phyloP scores from a whole-genome alignment of 108 stramenopile species.

The Fistulifera pelliculosa region DNA sequence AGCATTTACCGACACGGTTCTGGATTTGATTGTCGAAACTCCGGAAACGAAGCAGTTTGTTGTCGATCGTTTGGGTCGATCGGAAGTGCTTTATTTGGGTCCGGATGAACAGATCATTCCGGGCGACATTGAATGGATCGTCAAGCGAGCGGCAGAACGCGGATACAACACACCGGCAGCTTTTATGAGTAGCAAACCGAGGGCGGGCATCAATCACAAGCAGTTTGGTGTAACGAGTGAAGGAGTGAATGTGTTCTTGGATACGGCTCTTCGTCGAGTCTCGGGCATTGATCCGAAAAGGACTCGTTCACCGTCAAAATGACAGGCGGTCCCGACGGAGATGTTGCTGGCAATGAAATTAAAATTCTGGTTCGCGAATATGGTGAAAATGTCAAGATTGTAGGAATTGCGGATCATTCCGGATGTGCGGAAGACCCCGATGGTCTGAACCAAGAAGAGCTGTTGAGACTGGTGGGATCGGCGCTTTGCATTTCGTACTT shows the following conservation, averaged over 20 bases:
- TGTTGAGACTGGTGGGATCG: conserved; percentile 78
- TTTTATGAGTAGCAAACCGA: conserved; percentile 96
- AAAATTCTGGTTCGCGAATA: conserved; percentile 94
- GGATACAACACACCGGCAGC: conserved; percentile 90
- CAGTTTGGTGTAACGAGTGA: conserved; percentile 95
- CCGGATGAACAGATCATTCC: conserved; percentile 98
- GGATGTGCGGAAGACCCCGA: conserved; percentile 95
- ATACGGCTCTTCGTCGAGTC: conserved; percentile 79
- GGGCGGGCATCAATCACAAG: conserved; percentile 96
- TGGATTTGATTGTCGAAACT: conserved; percentile 90
- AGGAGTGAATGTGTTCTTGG: conserved; percentile 91
- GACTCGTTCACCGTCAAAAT: conserved; percentile 90
- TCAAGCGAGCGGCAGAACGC: conserved; percentile 79
- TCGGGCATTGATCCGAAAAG: conserved; percentile 79
- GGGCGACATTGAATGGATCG: conserved; percentile 96
- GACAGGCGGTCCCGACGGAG: conserved; percentile 97
- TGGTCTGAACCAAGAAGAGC: conserved; percentile 84
- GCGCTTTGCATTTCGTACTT: conserved; percentile 76
- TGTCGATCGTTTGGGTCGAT: conserved; percentile 85
- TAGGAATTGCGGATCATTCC: conserved; percentile 93
- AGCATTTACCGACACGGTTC: conserved; percentile 88
- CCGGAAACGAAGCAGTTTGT: conserved; percentile 73
- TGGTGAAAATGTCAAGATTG: conserved; percentile 87
- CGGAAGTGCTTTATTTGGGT: conserved; percentile 93
- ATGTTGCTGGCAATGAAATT: conserved; percentile 97